Evolutionary conservation across 306 rosid species (phyloP).

Genomic region (Prunus kanzakura): DNA sequence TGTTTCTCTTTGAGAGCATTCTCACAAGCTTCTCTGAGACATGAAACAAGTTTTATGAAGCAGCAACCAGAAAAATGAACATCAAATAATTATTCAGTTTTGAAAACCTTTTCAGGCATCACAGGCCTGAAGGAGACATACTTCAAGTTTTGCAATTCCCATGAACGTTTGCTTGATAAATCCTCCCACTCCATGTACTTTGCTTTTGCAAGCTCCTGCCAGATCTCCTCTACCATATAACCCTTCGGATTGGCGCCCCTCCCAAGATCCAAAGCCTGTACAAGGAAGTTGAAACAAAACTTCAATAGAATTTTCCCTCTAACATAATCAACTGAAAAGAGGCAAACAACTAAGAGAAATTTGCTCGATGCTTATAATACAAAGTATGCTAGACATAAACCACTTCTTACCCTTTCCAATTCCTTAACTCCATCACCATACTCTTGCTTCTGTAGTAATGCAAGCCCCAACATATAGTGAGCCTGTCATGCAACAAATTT

Average conservation of each 20-base stretch:
- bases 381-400: conserved; percentile 9
- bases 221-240: conserved; percentile 84
- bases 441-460: conserved; percentile 57
- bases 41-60: background rate
- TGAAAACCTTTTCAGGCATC: background rate
- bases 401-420: conserved; percentile 68
- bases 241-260: conserved; percentile 77
- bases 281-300: conserved; percentile 1
- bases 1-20: conserved; percentile 42
- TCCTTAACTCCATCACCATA: conserved; percentile 62
- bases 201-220: conserved; percentile 90
- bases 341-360: background rate
- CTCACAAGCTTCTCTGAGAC: conserved; percentile 53
- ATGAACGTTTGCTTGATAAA: conserved; percentile 53
- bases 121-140: conserved; percentile 27
- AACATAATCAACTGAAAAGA: background rate
- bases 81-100: background rate
- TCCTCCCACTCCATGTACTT: conserved; percentile 85
- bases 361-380: background rate
- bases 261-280: conserved; percentile 94
- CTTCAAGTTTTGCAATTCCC: conserved; percentile 79
- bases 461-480: conserved; percentile 90
- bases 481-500: conserved; percentile 52
- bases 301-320: background rate
- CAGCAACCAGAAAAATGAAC: background rate